Evolutionary conservation across 2,329 filamentous ascomycete species (phyloP), one percentile per base, ranked within the genome.

Genomic region (Aureobasidium sp.): DNA sequence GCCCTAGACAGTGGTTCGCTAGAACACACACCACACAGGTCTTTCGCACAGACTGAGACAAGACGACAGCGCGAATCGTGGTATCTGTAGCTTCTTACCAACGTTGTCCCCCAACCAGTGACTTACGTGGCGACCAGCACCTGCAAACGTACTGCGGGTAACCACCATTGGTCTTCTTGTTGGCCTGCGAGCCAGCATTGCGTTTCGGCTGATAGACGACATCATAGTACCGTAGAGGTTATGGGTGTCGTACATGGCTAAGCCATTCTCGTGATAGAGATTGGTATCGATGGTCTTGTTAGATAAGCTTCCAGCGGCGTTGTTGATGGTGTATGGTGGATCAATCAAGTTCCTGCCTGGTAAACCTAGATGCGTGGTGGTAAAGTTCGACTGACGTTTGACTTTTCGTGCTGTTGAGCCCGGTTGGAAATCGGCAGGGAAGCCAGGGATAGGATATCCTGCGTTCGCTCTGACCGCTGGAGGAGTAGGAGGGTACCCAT

Each of bases 201-300:
- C 85, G 13, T 80, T 73, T 59, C 84, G 81, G 0, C 87, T 88
- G 5, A 83, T 77, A 20, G 79, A 74, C 1, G 86, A 87, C 88
- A 92, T 92, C 85, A 90, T 80, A 68, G 83, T 82, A 1, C 89
- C 89, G 71, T 89, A 91, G 1, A 92, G 73, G 67, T 92, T 92
- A 72, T 92, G 89, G 0, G 85, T 88, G 67, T 92, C 89, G 69
- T 89, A 90, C 72, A 89, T 84, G 24, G 79, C 78, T 41, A 86
- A 76, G 1, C 87, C 87, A 63, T 88, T 86, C 46, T 84, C 79
- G 71, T 90, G 87, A 9, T 86, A 80, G 9, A 90, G 75, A 69
- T 90, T 82, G 0, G 87, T 88, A 65, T 84, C 79, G 59, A 90
- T 82, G 0, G 88, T 80, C 52, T 69, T 69, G 62, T 76, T 74